Evolutionary conservation across 2,329 filamentous ascomycete genomes (phyloP).

Genomic region (Pseudocercospora macadamiae): DNA sequence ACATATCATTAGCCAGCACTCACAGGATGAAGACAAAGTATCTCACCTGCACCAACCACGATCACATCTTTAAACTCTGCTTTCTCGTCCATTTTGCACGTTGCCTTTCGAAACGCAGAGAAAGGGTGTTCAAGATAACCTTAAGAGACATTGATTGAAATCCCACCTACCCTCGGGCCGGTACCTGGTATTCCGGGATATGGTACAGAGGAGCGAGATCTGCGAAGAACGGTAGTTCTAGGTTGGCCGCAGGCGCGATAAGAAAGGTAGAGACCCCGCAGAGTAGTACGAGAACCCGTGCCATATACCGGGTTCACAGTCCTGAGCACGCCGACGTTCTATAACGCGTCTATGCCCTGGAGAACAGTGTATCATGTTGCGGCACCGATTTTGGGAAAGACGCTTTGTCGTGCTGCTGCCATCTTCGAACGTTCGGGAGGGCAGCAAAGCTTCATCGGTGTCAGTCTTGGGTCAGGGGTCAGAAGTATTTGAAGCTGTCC

Average conservation of each 20-base stretch:
- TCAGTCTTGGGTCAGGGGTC: no score
- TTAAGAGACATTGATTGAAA: background rate
- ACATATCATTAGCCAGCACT: background rate
- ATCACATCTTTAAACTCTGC: slow-evolving; percentile 10
- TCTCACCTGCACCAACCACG: slow-evolving; percentile 12
- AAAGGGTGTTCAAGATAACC: background rate
- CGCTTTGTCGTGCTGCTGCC: no score
- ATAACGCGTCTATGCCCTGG: no score
- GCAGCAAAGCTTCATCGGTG: no score
- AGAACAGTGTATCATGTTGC: no score
- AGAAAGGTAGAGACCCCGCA: background rate
- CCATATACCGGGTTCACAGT: background rate
- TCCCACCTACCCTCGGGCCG: background rate
- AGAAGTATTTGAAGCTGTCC: no score
- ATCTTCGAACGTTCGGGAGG: no score
- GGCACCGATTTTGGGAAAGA: no score
- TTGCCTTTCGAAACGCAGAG: background rate
- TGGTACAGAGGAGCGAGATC: background rate
- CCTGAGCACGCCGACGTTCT: no score
- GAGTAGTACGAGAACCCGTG: background rate
- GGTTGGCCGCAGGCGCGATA: slow-evolving; percentile 1
- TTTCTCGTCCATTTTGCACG: slow-evolving; percentile 1
- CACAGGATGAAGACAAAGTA: background rate
- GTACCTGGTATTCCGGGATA: background rate
- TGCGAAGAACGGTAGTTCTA: background rate